Evolutionary conservation across 2,329 filamentous ascomycete species (phyloP).

Genomic region (Sclerotinia nivalis): DNA sequence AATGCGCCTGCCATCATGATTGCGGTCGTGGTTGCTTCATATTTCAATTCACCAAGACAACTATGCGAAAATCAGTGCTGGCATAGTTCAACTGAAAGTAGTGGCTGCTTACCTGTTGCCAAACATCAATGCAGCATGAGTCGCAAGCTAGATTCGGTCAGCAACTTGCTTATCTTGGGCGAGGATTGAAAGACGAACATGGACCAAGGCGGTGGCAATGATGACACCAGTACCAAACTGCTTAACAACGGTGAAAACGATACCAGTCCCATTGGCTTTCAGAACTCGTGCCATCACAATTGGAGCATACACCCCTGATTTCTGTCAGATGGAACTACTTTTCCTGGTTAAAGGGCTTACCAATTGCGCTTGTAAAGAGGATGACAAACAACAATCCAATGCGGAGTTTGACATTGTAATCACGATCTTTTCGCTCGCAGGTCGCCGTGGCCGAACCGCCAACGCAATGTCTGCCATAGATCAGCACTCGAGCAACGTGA

Average conservation of each 20-base stretch:
- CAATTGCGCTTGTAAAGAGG: constrained; percentile 1
- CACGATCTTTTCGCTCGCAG: constrained; percentile 8
- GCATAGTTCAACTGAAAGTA: not conserved
- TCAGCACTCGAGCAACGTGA: not conserved
- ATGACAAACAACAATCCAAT: constrained; percentile 7
- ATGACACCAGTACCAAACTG: constrained; percentile 75
- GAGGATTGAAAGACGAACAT: constrained; percentile 48
- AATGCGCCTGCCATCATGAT: constrained; percentile 75
- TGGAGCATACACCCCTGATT: not conserved
- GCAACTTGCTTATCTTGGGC: not conserved
- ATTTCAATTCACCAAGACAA: constrained; percentile 65
- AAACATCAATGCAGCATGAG: constrained; percentile 73
- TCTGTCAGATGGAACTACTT: not conserved
- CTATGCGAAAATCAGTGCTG: constrained; percentile 17
- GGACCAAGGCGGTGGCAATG: constrained; percentile 69
- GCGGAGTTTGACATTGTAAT: constrained; percentile 4
- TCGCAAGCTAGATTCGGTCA: constrained; percentile 58
- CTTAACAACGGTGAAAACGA: constrained; percentile 49
- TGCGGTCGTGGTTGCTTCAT: constrained; percentile 68
- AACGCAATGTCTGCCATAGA: not conserved
- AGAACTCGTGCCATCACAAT: not conserved
- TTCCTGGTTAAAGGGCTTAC: not conserved
- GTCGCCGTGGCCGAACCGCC: not conserved
- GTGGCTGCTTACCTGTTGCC: not conserved
- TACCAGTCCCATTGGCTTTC: not conserved